Evolutionary conservation across 2,329 filamentous ascomycete species (phyloP), one percentile per base, ranked within the genome.

Genomic region (Sarocladium brachiariae): DNA sequence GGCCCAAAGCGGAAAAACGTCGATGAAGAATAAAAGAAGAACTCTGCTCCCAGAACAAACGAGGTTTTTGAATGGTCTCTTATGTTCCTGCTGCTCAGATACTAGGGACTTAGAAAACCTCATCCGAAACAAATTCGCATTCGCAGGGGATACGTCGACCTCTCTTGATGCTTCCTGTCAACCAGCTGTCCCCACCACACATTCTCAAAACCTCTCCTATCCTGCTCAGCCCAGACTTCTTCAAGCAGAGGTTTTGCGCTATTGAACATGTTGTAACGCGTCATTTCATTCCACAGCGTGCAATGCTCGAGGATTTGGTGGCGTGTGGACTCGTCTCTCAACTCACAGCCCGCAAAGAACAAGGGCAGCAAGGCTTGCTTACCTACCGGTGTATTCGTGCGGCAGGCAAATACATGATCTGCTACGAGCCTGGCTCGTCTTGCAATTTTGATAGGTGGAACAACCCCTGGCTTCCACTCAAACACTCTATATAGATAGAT

Each of bases 181-280:
- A 43, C 38, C 14, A 43, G 11, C 24, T 43, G 38, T 43, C 38
- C 38, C 38, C 38, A 43, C 38, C 38, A 43, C 5, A 21, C 38
- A 10, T 43, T n/a, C 13, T 21, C 38, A 21, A 10, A 43, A 4
- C 38, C 38, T 4, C 21, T n/a, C 18, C 21, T 25, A 5, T 43
- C 38, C 24, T 43, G 38, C 10, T 43, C 38, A 5, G 38, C 38
- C 38, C 38, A 43, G 10, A 43, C 16, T 21, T 43, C 19, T 18
- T 43, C 14, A 13, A 43, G 38, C 38, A 43, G 38, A 3, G 38
- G 38, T 4, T 23, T 25, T 21, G 38, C 24, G 24, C 19, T 43
- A 21, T 43, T 5, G 24, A 43, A 43, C 38, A 43, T 43, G 38
- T 43, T 13, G 10, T 43, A 43, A 14, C 38, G 19, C 19, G 38